These are phyloP conservation scores for Pontederia paniculata DNA, from an alignment of 176 grass and related monocot species.

Conservation along the genomic window DNA sequence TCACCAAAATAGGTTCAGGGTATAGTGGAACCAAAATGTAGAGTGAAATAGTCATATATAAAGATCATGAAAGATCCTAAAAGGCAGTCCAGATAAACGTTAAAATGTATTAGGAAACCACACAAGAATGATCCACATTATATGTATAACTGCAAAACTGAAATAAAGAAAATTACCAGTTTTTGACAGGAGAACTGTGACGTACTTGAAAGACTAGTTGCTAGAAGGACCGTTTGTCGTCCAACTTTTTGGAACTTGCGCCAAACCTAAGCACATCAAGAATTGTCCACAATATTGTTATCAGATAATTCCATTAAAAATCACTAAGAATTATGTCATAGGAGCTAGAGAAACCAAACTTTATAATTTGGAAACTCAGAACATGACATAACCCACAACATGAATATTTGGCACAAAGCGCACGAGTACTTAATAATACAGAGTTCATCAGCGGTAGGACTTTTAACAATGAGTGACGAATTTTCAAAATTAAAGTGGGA, in stretches of 20 bases:
- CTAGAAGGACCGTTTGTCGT: constrained; percentile 48
- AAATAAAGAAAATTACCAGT: constrained; percentile 22
- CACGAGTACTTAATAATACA: too few relatives aligned
- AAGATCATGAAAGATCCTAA: too few relatives aligned
- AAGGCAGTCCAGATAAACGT: too few relatives aligned
- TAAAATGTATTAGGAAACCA: not conserved
- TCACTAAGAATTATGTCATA: not conserved
- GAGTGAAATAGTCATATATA: not conserved
- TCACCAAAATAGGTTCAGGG: constrained; percentile 32
- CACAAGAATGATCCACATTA: not conserved
- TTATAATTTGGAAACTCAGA: too few relatives aligned
- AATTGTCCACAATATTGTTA: not conserved
- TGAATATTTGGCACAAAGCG: too few relatives aligned
- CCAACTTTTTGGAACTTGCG: constrained; percentile 62
- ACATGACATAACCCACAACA: too few relatives aligned
- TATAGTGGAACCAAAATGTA: constrained; percentile 16
- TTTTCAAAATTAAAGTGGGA: too few relatives aligned
- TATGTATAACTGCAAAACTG: too few relatives aligned
- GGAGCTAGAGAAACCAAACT: too few relatives aligned
- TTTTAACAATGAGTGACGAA: too few relatives aligned
- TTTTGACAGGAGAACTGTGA: constrained; percentile 44
- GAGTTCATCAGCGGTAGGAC: too few relatives aligned
- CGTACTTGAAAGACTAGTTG: constrained; percentile 67
- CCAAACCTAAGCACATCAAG: constrained; percentile 54
- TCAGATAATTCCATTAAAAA: not conserved